A percentile compares a stretch with the other conserved stretches of the same genome.
Evolutionary conservation across 768 basidiomycete genomes (phyloP).

Genomic region (Chlorophyllum brunneum): DNA sequence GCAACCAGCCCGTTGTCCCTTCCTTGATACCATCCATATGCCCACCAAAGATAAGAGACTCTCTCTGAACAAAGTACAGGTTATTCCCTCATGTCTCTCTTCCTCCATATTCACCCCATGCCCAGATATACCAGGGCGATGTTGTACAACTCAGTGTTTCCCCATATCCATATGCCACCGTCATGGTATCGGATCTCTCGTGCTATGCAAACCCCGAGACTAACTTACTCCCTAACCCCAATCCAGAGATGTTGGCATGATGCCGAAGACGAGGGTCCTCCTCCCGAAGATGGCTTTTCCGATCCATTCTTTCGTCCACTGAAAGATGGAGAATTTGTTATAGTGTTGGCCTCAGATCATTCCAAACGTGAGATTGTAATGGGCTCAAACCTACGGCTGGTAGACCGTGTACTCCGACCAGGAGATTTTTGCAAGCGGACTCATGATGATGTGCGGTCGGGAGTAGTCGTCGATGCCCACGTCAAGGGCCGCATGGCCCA

Average conservation of each 20-base stretch:
- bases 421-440: conserved; percentile 83
- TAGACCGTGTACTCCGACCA: conserved; percentile 72
- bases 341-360: conserved; percentile 55
- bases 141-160: conserved; percentile 47
- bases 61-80: conserved; percentile 1
- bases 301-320: conserved; percentile 79
- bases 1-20: neutral
- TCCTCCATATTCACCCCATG: neutral
- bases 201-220: neutral
- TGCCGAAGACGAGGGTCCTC: conserved; percentile 66
- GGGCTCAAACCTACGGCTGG: conserved; percentile 63
- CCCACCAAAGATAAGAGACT: conserved; percentile 3
- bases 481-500: conserved; percentile 71
- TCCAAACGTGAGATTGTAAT: conserved; percentile 64
- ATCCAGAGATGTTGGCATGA: conserved; percentile 85
- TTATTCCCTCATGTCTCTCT: neutral
- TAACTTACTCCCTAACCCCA: neutral
- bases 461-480: conserved; percentile 62
- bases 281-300: conserved; percentile 30
- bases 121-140: conserved; percentile 66
- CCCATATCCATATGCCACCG: conserved; percentile 49
- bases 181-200: conserved; percentile 46
- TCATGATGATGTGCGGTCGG: conserved; percentile 70
- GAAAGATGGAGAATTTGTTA: conserved; percentile 75
- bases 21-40: conserved; percentile 4